Base-by-base conservation (phyloP, 768 basidiomycete species). In the Boletus barrowsii region DNA sequence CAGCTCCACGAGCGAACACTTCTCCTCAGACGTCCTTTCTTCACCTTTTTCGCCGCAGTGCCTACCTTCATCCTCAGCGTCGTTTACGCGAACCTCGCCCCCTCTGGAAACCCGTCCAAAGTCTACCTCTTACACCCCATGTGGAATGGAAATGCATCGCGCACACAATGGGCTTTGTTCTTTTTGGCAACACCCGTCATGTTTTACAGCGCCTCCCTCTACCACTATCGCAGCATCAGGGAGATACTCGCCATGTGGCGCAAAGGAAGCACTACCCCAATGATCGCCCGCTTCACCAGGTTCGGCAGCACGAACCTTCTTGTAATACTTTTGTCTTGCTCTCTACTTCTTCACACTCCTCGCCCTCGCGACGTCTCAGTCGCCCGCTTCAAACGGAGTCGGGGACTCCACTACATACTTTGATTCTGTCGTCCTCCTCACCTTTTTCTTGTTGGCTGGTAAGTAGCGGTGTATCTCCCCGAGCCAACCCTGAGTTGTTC, bases 281-380 rank as follows among this genome's bases (percentile, higher is more conserved):
- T 85, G 32, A 71, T 79, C 60, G 73, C 73, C 42, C 78, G 87
- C 0, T 81, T 91, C 51, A 75, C 83, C 49, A 75, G 79, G 14
- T 94, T 93, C 62, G 92, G 92, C 0, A 89, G 86, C 61, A 94
- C 94, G 92, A 91, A 92, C 66, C 77, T 91, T 18, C 74, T 94
- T 20, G 90, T 88, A 46, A 60, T 66, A 5, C 0, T 39, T n/a
- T 4, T 29, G 33, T 22, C 32, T 17, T 33, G 17, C 17, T 5
- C 15, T 8, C 14, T 26, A 11, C 26, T 1, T 15, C 4, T 24
- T 43, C n/a, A 14, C 13, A 14, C 77, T 90, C 42, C 73, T 93
- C 11, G 81, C 74, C 13, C 72, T 90, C 2, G 80, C 87, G 0
- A 79, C 83, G 0, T 70, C 67, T 30, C 72, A 75, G 41, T 49